phyloP scores from a whole-genome alignment of 2,329 filamentous ascomycete genomes.

The Trichoderma hamatum region DNA sequence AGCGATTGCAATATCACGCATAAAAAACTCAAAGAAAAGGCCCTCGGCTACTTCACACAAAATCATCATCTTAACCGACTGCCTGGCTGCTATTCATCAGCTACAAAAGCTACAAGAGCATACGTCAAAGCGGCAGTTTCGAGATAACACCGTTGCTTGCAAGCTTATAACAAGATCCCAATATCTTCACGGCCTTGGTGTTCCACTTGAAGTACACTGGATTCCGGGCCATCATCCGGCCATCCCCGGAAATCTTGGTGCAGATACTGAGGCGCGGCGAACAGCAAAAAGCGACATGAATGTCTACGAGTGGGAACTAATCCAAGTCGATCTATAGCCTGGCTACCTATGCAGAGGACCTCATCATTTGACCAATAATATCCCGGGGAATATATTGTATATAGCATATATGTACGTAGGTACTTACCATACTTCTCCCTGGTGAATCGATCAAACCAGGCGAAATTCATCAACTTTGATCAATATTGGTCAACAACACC shows the following conservation, averaged over 20 bases:
- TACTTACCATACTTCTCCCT: too few species aligned
- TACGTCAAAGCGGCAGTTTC: too few species aligned
- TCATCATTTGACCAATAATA: too few species aligned
- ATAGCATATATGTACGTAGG: too few species aligned
- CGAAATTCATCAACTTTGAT: too few species aligned
- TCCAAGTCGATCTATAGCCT: neutral
- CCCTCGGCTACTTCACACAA: neutral
- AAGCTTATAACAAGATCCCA: too few species aligned
- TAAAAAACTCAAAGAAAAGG: neutral
- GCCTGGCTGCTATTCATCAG: neutral
- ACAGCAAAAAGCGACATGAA: neutral
- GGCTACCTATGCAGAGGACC: neutral
- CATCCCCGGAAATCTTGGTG: neutral
- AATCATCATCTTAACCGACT: neutral
- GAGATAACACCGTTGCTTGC: too few species aligned
- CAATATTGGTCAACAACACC: too few species aligned
- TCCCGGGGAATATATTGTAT: too few species aligned
- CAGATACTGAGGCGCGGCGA: neutral
- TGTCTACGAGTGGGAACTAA: neutral
- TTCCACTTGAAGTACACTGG: neutral
- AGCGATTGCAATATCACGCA: neutral
- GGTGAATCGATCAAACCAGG: too few species aligned
- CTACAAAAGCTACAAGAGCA: too few species aligned
- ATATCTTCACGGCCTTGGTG: too few species aligned
- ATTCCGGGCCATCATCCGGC: neutral